Base-by-base conservation (phyloP, 2,329 filamentous ascomycete species). In the Neoscytalidium dimidiatum region DNA sequence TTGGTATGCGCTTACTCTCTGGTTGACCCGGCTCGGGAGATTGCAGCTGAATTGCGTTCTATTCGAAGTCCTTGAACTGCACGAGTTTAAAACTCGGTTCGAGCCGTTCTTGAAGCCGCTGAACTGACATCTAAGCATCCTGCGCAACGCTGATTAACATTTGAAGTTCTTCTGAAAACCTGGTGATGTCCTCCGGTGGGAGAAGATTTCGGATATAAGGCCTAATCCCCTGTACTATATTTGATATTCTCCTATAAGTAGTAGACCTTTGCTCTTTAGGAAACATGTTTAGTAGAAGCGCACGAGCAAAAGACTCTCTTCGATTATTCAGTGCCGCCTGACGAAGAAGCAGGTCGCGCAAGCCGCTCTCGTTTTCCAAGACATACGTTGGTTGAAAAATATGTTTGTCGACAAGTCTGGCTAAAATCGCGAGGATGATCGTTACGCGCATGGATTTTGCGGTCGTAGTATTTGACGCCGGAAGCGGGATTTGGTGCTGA, bases 381-480 rank as follows among this genome's bases (percentile, higher is more conserved):
- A 77, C 48, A 58, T 77, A 76, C 1, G 67, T 72, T 4, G 74
- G 74, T 38, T 77, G 73, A 65, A 79, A 77, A 29, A 78, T 69
- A 33, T 73, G 62, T 26, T 70, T 62, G 41, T 68, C 61, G 2
- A 78, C 66, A 33, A 76, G 68, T 8, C 67, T 61, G 0, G 70
- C 67, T 2, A 79, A 38, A 35, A 75, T 65, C 8, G 68, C 71
- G 9, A 78, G 66, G 6, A 74, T 68, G 6, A 73, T 64, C 9
- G 70, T 72, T 26, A 71, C 64, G 4, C 75, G 73, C 72, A 78
- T 78, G 26, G 71, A 66, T 64, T 76, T 78, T 1, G 75, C 75
- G 19, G 65, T 62, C 1, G 46, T 19, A 2, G 72, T 69, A 65
- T 78, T 78, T 7, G 72, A 74, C 23, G 69, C 52, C 4, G 69